These are phyloP conservation scores for Gynostemma pentaphyllum DNA, from an alignment of 306 rosid genomes.

Conservation along the genomic window DNA sequence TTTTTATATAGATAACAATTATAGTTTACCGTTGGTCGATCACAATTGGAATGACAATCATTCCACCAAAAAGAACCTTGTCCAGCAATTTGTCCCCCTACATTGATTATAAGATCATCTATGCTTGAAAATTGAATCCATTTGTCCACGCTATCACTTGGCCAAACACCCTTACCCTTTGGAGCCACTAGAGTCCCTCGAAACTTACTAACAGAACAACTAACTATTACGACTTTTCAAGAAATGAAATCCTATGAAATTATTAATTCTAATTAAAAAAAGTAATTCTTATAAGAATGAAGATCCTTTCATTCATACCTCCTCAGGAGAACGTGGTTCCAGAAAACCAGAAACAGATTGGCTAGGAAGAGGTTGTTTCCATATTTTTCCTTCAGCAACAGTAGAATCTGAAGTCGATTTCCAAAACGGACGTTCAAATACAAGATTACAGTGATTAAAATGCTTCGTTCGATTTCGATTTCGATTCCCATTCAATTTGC, in stretches of 20 bases:
- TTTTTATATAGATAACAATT: neutral
- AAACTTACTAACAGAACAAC: neutral
- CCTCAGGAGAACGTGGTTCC: slow-evolving; percentile 48
- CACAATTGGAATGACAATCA: neutral
- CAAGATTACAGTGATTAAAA: neutral
- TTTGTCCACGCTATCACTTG: neutral
- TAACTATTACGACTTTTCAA: neutral
- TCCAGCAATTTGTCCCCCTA: slow-evolving; percentile 9
- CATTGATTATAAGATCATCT: neutral
- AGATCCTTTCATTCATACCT: too few species aligned
- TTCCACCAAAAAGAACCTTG: slow-evolving; percentile 11
- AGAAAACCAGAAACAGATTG: slow-evolving; percentile 43
- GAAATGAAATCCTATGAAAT: neutral
- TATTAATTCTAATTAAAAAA: neutral
- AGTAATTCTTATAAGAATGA: too few species aligned
- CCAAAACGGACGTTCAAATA: slow-evolving; percentile 8
- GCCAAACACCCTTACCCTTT: slow-evolving; percentile 2
- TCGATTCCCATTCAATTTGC: slow-evolving; percentile 9
- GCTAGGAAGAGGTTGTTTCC: slow-evolving; percentile 65
- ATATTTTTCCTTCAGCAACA: slow-evolving; percentile 16
- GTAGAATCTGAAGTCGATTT: slow-evolving; percentile 27
- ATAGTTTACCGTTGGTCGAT: slow-evolving; percentile 2
- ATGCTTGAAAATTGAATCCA: slow-evolving; percentile 6
- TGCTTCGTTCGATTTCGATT: slow-evolving; percentile 8
- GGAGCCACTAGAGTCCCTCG: slow-evolving; percentile 14